Evolutionary conservation across 1,284 basidiomycete species (phyloP).

Genomic region (Leccinum angustisporum): DNA sequence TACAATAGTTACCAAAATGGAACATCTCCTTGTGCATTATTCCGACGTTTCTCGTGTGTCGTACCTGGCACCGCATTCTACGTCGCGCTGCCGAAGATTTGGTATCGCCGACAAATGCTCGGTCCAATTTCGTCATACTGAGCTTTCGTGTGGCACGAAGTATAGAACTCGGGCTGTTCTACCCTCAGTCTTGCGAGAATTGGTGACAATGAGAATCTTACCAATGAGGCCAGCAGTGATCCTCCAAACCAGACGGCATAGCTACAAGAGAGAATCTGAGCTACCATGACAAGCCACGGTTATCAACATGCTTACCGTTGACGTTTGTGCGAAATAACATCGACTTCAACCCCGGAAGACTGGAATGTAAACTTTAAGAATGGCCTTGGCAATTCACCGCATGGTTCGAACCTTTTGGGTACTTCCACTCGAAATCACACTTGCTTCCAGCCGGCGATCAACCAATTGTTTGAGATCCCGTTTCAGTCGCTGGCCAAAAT

Average conservation of each 20-base stretch:
- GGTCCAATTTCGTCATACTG: slow-evolving; percentile 98
- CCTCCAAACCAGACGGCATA: slow-evolving; percentile 99
- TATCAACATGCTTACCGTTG: slow-evolving; percentile 62
- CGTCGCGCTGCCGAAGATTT: slow-evolving; percentile 90
- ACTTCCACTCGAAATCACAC: slow-evolving; percentile 75
- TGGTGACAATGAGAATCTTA: slow-evolving; percentile 32
- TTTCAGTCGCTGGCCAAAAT: slow-evolving; percentile 95
- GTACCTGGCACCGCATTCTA: slow-evolving; percentile 35
- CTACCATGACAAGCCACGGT: neutral
- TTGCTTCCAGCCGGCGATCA: slow-evolving; percentile 84
- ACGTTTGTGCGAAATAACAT: slow-evolving; percentile 98
- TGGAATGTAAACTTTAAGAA: slow-evolving; percentile 34
- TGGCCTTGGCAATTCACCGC: neutral
- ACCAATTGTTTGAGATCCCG: slow-evolving; percentile 94
- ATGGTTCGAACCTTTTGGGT: slow-evolving; percentile 61
- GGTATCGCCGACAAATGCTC: slow-evolving; percentile 92
- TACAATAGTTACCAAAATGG: neutral
- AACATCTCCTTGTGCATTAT: neutral
- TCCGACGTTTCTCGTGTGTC: neutral
- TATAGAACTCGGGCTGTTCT: slow-evolving; percentile 90
- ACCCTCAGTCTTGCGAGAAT: slow-evolving; percentile 1
- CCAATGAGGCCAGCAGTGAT: slow-evolving; percentile 87
- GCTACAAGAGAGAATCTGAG: slow-evolving; percentile 37
- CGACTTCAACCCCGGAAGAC: slow-evolving; percentile 94
- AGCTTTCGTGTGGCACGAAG: slow-evolving; percentile 95